These are phyloP conservation scores for Penicillium sp. DNA, from an alignment of 2,329 filamentous ascomycete species.

Conservation along the genomic window DNA sequence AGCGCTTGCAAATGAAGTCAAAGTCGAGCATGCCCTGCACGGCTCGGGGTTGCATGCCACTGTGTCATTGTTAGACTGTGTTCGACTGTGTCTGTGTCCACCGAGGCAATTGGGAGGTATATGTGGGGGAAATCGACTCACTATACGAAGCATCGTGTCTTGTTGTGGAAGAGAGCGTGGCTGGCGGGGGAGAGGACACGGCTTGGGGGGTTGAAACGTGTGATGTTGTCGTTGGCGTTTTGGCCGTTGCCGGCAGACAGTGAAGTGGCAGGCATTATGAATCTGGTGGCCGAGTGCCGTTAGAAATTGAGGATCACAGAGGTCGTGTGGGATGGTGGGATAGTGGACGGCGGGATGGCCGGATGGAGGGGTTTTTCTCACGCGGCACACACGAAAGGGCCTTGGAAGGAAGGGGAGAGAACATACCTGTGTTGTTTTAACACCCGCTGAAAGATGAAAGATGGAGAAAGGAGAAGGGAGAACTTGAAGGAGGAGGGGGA, in stretches of 20 bases:
- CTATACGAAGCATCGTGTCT: conserved; percentile 99
- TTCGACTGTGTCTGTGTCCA: neutral
- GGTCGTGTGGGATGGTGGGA: neutral
- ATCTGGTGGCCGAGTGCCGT: conserved; percentile 15
- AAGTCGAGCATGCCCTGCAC: conserved; percentile 97
- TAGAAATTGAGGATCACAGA: neutral
- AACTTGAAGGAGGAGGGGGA: conserved; percentile 30
- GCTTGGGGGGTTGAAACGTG: conserved; percentile 91
- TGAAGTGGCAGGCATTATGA: conserved; percentile 61
- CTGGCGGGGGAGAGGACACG: conserved; percentile 86
- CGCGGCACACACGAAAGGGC: conserved; percentile 8
- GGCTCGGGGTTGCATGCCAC: conserved; percentile 92
- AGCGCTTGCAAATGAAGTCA: conserved; percentile 99
- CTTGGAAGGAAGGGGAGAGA: conserved; percentile 12
- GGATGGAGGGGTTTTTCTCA: conserved; percentile 1
- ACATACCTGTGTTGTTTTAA: conserved; percentile 28
- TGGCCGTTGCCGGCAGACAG: conserved; percentile 56
- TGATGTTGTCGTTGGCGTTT: conserved; percentile 98
- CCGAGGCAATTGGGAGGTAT: too few species aligned
- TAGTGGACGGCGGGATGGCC: neutral
- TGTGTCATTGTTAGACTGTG: conserved; percentile 37
- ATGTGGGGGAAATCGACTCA: conserved; percentile 47
- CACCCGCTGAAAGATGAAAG: conserved; percentile 26
- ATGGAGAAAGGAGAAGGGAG: conserved; percentile 23
- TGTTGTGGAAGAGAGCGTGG: conserved; percentile 96